These are phyloP conservation scores for Zasmidium citrigriseum DNA, from an alignment of 2,329 filamentous ascomycete species.

Conservation along the genomic window DNA sequence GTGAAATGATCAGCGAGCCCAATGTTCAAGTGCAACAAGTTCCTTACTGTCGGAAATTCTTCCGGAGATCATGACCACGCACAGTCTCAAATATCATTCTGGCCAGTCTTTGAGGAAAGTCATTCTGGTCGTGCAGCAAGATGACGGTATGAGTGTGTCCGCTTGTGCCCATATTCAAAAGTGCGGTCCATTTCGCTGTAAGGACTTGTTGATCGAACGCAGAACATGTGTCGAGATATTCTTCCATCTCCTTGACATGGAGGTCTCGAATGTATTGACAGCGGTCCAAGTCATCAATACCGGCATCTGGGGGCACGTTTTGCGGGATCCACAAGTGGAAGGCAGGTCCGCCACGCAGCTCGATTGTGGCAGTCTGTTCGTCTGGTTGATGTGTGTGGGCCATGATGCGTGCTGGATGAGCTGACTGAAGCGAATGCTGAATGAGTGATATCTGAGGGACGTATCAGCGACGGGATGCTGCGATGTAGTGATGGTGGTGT, in stretches of 20 bases:
- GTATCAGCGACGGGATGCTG: too few species aligned
- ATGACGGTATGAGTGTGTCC: neutral
- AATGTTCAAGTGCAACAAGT: neutral
- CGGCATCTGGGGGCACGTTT: too few species aligned
- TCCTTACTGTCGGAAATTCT: neutral
- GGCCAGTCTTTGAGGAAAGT: neutral
- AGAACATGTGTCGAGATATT: neutral
- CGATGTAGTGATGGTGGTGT: too few species aligned
- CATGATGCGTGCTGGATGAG: too few species aligned
- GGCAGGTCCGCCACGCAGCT: too few species aligned
- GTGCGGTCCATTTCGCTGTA: neutral
- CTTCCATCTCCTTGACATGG: neutral
- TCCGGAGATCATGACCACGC: neutral
- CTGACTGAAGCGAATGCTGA: too few species aligned
- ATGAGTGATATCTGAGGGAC: too few species aligned
- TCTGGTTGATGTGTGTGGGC: too few species aligned
- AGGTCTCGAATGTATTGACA: neutral
- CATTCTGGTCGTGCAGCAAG: neutral
- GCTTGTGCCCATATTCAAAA: neutral
- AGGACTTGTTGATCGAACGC: neutral
- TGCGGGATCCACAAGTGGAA: too few species aligned
- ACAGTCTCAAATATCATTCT: neutral
- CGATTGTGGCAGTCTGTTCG: too few species aligned
- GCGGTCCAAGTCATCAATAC: too few species aligned
- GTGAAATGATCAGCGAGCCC: neutral